phyloP scores from a whole-genome alignment of 2,329 filamentous ascomycete species.

The Colletotrichum horii region DNA sequence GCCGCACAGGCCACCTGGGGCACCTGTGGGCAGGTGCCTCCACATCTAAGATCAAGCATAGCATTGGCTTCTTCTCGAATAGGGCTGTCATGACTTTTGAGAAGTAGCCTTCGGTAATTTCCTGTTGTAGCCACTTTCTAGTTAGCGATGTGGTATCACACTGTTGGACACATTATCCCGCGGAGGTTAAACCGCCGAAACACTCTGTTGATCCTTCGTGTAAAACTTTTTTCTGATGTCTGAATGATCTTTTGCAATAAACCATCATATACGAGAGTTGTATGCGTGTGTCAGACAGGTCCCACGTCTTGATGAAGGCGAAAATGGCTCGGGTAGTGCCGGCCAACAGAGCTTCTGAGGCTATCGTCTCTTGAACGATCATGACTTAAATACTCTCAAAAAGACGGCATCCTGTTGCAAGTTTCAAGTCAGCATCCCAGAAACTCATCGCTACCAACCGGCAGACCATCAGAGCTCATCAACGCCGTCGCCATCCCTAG shows the following conservation, averaged over 20 bases:
- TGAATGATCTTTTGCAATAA: not conserved
- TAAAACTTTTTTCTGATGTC: not conserved
- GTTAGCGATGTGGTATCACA: not conserved
- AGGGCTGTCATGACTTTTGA: not conserved
- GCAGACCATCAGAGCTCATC: not conserved
- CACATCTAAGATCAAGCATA: not conserved
- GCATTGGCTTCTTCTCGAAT: not conserved
- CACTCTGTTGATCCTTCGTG: not conserved
- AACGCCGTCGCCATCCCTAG: not conserved
- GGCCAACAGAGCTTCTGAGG: not conserved
- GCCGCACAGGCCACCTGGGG: no score
- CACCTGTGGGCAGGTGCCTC: no score
- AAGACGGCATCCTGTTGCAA: not conserved
- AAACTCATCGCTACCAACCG: not conserved
- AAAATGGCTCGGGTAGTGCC: not conserved
- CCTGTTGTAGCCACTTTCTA: not conserved
- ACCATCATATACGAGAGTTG: not conserved
- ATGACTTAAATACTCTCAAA: not conserved
- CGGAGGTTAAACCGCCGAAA: not conserved
- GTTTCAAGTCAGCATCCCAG: not conserved
- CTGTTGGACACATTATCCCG: not conserved
- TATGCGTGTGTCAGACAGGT: not conserved
- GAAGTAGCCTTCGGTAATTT: not conserved
- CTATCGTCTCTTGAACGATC: accelerated
- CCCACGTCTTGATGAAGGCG: not conserved